Conservation (phyloP, 495 filamentous ascomycete species). For the Saxophila tyrrhenica region DNA sequence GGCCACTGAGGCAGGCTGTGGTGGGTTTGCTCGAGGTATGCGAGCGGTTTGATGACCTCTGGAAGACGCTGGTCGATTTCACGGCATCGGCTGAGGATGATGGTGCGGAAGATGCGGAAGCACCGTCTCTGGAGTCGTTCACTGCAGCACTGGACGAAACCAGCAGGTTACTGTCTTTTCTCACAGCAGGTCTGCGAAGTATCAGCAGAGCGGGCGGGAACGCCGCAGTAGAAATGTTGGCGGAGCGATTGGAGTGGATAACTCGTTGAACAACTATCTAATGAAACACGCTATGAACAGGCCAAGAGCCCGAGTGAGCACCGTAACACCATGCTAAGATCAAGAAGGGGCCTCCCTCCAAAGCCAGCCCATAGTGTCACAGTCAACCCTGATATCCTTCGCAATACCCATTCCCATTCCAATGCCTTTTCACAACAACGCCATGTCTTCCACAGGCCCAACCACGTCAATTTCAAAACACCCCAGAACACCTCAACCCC, state of each 20-base stretch:
- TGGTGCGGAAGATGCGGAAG: slow-evolving; percentile 21
- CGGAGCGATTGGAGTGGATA: slow-evolving; percentile 35
- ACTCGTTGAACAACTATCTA: background rate
- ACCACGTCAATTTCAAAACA: background rate
- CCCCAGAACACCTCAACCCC: background rate
- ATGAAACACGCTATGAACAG: too few species aligned
- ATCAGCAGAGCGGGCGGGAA: slow-evolving; percentile 39
- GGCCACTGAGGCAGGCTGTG: slow-evolving; percentile 27
- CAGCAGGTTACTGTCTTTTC: slow-evolving; percentile 36
- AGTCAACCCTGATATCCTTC: too few species aligned
- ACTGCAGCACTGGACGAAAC: slow-evolving; percentile 28
- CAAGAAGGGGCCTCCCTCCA: background rate
- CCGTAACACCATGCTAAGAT: background rate
- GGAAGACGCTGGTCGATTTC: background rate
- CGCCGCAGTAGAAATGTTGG: slow-evolving; percentile 41
- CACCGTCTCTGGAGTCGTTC: background rate
- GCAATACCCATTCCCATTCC: background rate
- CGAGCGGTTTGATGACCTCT: slow-evolving; percentile 19
- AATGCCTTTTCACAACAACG: too few species aligned
- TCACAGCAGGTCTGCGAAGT: slow-evolving; percentile 36
- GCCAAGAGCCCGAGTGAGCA: too few species aligned
- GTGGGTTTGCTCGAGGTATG: slow-evolving; percentile 36
- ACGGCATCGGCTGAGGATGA: background rate
- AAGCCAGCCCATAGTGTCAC: too few species aligned
- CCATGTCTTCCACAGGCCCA: background rate